Conservation (phyloP, 352 stramenopile genomes). For the Phytophthora boehmeriae region DNA sequence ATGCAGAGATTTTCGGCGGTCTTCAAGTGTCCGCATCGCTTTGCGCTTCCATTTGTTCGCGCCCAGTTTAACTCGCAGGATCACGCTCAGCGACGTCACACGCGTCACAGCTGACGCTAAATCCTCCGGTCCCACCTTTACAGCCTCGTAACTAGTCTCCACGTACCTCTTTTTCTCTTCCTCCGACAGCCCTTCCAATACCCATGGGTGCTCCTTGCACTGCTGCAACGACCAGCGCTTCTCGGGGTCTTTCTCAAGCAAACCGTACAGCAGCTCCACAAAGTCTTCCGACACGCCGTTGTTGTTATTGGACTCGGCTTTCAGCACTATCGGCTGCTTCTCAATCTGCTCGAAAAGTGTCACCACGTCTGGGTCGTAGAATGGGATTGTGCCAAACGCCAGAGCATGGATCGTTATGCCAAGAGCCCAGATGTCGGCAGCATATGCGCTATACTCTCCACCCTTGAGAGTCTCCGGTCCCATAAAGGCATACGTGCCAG, state of each 20-base stretch:
- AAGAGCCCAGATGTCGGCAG: slow-evolving; percentile 88
- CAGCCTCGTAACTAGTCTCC: slow-evolving; percentile 50
- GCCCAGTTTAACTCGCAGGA: slow-evolving; percentile 80
- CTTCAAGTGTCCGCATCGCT: slow-evolving; percentile 64
- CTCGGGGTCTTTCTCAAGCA: slow-evolving; percentile 79
- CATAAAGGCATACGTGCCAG: slow-evolving; percentile 89
- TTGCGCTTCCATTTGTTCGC: slow-evolving; percentile 82
- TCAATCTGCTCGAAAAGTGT: slow-evolving; percentile 88
- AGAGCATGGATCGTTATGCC: slow-evolving; percentile 86
- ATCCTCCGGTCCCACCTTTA: slow-evolving; percentile 66
- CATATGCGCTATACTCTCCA: slow-evolving; percentile 79
- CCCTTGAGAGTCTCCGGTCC: slow-evolving; percentile 80
- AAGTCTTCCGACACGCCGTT: slow-evolving; percentile 43
- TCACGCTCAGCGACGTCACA: slow-evolving; percentile 73
- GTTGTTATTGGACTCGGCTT: slow-evolving; percentile 33
- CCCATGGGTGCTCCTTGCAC: slow-evolving; percentile 75
- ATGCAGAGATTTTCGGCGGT: slow-evolving; percentile 42
- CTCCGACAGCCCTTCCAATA: slow-evolving; percentile 59
- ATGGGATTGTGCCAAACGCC: slow-evolving; percentile 82
- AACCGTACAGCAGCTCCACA: slow-evolving; percentile 51
- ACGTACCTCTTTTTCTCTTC: slow-evolving; percentile 50
- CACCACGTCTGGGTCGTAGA: slow-evolving; percentile 82
- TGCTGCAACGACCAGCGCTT: slow-evolving; percentile 71
- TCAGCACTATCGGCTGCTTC: slow-evolving; percentile 49
- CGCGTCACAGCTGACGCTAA: slow-evolving; percentile 72